Evolutionary conservation across 345 rosid genomes (phyloP).

Genomic region (Psidium friedrichsthalianum): DNA sequence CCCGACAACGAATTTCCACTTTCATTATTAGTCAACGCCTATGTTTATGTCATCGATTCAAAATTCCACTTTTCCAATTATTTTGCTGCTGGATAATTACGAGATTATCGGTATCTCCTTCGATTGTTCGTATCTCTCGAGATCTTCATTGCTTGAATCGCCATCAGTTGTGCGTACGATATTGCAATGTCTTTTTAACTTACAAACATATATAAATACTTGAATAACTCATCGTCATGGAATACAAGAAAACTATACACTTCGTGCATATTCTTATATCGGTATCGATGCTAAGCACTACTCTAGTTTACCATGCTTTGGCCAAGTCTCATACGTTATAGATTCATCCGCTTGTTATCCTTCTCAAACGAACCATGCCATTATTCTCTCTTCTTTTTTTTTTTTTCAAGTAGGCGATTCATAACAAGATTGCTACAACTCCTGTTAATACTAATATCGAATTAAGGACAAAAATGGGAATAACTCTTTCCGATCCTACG

Average conservation of each 20-base stretch:
- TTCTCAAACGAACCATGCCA: not conserved
- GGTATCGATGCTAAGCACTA: too few species aligned
- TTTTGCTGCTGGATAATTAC: not conserved
- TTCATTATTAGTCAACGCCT: not conserved
- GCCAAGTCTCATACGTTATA: rapidly evolving
- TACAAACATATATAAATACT: not conserved
- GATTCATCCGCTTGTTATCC: not conserved
- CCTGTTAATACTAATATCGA: not conserved
- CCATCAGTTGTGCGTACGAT: too few species aligned
- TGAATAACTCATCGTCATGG: not conserved
- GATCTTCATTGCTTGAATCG: not conserved
- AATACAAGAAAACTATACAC: not conserved
- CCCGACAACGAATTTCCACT: not conserved
- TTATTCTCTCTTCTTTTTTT: not conserved
- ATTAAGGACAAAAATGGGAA: not conserved
- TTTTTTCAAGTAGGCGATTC: not conserved
- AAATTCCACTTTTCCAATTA: not conserved
- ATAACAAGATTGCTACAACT: not conserved
- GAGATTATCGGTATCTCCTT: not conserved
- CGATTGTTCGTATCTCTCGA: not conserved
- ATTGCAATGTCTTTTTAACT: not conserved
- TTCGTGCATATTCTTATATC: not conserved
- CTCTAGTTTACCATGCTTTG: not conserved
- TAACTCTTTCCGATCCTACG: not conserved
- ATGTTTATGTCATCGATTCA: not conserved